Evolutionary conservation across 2,329 filamentous ascomycete genomes (phyloP).

Genomic region (Fusarium succisae): DNA sequence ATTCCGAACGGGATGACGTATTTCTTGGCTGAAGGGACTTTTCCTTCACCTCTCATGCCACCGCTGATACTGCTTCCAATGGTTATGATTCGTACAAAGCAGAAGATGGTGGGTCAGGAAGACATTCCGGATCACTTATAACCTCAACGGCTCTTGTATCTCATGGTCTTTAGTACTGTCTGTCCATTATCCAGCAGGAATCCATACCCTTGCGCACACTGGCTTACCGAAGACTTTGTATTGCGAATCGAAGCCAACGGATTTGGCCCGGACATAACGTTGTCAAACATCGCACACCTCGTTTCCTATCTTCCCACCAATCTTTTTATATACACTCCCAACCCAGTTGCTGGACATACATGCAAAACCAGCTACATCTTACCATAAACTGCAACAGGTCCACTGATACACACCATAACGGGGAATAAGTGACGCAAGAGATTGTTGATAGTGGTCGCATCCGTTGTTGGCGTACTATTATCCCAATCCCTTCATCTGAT

Average conservation of each 20-base stretch:
- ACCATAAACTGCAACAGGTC: neutral
- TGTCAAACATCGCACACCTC: neutral
- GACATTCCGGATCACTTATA: neutral
- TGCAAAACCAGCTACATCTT: neutral
- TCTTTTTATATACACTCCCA: neutral
- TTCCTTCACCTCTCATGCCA: neutral
- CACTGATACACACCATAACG: neutral
- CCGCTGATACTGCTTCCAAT: neutral
- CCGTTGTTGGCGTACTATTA: neutral
- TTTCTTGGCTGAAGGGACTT: neutral
- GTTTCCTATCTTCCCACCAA: neutral
- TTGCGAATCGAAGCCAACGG: neutral
- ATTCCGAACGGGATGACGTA: conserved; percentile 13
- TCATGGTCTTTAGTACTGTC: neutral
- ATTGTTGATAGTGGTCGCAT: neutral
- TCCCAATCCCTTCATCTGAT: neutral
- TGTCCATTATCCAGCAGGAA: neutral
- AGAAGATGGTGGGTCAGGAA: neutral
- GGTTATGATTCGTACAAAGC: neutral
- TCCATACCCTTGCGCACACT: neutral
- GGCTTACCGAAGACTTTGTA: neutral
- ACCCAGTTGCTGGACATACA: neutral
- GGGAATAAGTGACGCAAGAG: conserved; percentile 22
- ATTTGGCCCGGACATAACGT: neutral
- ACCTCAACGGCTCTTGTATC: neutral